A percentile compares a stretch with the other conserved stretches of the same genome.
Evolutionary conservation across 2,329 filamentous ascomycete genomes (phyloP).

Genomic region (Capronia coronata): DNA sequence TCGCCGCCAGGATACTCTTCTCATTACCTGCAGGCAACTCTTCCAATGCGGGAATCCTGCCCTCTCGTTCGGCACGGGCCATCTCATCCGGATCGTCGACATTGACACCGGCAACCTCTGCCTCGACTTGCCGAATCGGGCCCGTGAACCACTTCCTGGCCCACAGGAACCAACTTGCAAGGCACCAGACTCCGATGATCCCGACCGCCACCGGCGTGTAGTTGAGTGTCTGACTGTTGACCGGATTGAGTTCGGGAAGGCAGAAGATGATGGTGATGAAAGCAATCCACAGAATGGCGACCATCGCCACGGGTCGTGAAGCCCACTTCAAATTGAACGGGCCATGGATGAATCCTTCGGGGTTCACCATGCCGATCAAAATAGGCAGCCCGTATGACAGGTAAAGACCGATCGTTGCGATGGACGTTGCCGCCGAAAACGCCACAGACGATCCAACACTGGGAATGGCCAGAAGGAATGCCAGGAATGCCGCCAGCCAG

Average conservation of each 20-base stretch:
- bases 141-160: conserved; percentile 53
- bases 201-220: conserved; percentile 56
- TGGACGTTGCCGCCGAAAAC: conserved; percentile 53
- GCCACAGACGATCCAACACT: conserved; percentile 51
- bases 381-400: conserved; percentile 55
- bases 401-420: conserved; percentile 55
- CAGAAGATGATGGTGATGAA: conserved; percentile 55
- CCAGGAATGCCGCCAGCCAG: conserved; percentile 50
- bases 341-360: conserved; percentile 48
- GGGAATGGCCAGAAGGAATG: conserved; percentile 52
- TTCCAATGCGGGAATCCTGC: conserved; percentile 21
- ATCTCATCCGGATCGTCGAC: conserved; percentile 42
- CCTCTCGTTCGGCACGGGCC: conserved; percentile 35
- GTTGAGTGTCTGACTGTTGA: conserved; percentile 52
- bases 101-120: conserved; percentile 46
- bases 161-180: conserved; percentile 48
- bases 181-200: conserved; percentile 46
- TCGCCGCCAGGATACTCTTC: conserved; percentile 22
- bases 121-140: conserved; percentile 49
- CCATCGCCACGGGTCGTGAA: conserved; percentile 44
- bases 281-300: conserved; percentile 48
- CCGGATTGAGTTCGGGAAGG: conserved; percentile 50
- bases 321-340: conserved; percentile 49
- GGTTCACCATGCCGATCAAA: conserved; percentile 49
- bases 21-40: conserved; percentile 9